Evolutionary conservation across 2,329 filamentous ascomycete genomes (phyloP).

Genomic region (Bipolaris oryzae): DNA sequence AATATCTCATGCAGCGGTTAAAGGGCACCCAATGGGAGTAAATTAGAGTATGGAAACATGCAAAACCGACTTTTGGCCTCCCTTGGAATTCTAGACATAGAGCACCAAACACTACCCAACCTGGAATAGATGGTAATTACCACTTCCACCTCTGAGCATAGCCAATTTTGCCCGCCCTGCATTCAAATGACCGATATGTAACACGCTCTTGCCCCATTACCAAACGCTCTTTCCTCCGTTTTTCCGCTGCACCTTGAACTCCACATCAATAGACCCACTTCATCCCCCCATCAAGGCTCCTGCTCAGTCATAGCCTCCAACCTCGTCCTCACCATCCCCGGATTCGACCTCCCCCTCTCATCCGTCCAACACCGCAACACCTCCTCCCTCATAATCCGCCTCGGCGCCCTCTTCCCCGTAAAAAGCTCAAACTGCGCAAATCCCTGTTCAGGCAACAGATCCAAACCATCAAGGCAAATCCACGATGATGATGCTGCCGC

Average conservation of each 20-base stretch:
- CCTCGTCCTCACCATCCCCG: constrained; percentile 35
- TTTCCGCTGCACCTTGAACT: no score
- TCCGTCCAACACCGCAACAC: constrained; percentile 52
- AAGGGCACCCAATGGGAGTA: constrained; percentile 60
- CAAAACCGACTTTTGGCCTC: background rate
- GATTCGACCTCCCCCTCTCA: constrained; percentile 33
- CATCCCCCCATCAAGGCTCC: constrained; percentile 27
- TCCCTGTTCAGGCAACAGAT: constrained; percentile 76
- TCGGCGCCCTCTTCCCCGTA: constrained; percentile 73
- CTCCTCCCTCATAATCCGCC: constrained; percentile 71
- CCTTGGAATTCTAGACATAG: background rate
- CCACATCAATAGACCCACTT: background rate
- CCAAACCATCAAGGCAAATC: constrained; percentile 76
- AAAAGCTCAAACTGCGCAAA: constrained; percentile 83
- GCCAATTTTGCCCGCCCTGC: background rate
- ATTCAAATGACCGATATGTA: background rate
- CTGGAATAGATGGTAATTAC: background rate
- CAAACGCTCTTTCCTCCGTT: no score
- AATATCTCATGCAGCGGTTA: constrained; percentile 95
- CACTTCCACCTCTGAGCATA: background rate
- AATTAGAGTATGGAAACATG: background rate
- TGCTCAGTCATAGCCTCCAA: constrained; percentile 40
- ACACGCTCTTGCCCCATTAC: background rate
- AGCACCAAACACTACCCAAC: background rate
- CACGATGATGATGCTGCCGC: constrained; percentile 63